Base-by-base conservation (phyloP, 805 yeast species). In the Yamadazyma sp. region DNA sequence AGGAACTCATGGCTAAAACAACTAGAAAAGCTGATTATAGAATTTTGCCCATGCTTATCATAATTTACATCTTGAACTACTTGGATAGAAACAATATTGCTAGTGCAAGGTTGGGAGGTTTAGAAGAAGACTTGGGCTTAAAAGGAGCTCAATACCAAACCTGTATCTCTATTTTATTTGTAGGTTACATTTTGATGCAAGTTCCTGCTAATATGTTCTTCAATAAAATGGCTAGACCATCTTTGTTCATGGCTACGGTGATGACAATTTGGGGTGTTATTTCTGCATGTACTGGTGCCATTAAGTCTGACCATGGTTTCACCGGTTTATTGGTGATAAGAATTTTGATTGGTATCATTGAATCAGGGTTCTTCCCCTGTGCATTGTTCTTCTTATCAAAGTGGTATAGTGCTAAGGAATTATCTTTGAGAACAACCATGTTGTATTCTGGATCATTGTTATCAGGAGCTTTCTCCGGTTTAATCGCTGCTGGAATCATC, bases 81-180 rank as follows among this genome's bases (percentile, higher is more conserved):
- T 57, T 75, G 35, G 80, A 75, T 52, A 50, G 80, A 36, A 70
- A 72, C 44, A 75, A 74, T 46, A 71, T 76, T 45, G 80, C 80
- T 9, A 68, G 73, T 48, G 80, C 80, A 2, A 61, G 75, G 40
- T 60, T 73, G 26, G 80, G 75, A 27, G 78, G 77, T 11, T 53
- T 75, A 43, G 63, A 63, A 44, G 58, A 59, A 6, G 78, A 73
- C 40, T 53, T 73, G 34, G 60, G 61, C 1, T 55, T 73, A 28
- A 44, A 52, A 3, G 75, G 75, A 6, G 52, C 52, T 27, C 67
- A 73, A 47, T 73, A 71, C 42, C 75, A 76, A 48, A 72, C 74
- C 4, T 64, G 71, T 53, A 71, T 77, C 39, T 69, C 79, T n/a
- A 64, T 77, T 29, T 63, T 75, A 30, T 75, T 67, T 53, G 69